Base-by-base conservation (phyloP, 2,329 filamentous ascomycete species). In the Lachnellula willkommii region DNA sequence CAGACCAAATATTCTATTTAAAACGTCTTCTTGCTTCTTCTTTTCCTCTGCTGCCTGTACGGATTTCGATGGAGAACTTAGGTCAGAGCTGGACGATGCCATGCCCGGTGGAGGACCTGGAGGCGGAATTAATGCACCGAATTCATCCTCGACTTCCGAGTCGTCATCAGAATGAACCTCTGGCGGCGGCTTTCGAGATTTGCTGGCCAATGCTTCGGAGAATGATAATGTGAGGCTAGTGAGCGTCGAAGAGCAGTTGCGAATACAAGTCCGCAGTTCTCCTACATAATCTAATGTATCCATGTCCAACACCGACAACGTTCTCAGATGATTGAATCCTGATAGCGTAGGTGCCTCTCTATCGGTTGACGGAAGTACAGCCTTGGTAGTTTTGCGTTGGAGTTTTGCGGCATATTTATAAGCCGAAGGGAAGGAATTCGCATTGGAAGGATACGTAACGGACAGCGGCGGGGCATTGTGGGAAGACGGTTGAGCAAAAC, bases 161-260 rank as follows among this genome's bases (percentile, higher is more conserved):
- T 79, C 77, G 20, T 79, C 76, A 37, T 74, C 72, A 0, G 70
- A 66, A 46, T 73, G 69, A 7, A 69, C 57, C 20, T 75, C 74
- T 7, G 71, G 65, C 6, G 68, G 63, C 6, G 74, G 74, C 55
- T 75, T 77, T 45, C 77, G 72, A 15, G 78, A 74, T 63, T 74
- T 73, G 43, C 65, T 65, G 2, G 80, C 81, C 15, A 85, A 69
- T 3, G 62, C 58, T 36, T 79, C 74, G 0, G 83, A 86, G 56
- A 87, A 77, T 4, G 83, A 86, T 14, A 87, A 68, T 50, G 78
- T 75, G 26, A 87, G 69, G 47, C 78, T 75, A 22, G 72, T 77
- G 22, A 87, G 71, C 0, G 80, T 81, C 1, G 77, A 73, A 2
- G 78, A 74, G 1, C 79, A 85, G 60, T 79, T 79, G 11, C 72